Evolutionary conservation across 2,329 filamentous ascomycete species (phyloP), one percentile per base, ranked within the genome.

Genomic region (Clonostachys byssicola): DNA sequence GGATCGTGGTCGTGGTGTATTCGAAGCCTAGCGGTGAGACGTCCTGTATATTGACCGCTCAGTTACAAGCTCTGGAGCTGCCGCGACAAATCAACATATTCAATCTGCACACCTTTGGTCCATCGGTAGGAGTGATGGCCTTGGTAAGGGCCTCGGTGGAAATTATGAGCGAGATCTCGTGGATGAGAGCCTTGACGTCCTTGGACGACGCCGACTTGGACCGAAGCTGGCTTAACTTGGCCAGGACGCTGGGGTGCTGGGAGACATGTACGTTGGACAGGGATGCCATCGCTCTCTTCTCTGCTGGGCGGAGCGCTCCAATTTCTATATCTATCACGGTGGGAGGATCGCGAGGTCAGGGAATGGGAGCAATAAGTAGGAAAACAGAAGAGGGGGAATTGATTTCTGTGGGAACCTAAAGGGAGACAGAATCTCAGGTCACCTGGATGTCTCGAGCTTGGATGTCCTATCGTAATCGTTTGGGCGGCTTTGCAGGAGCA

Each of bases 191-290:
- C 68, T 92, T 91, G 56, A 89, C 91, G 47, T 96, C 89, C 50
- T 84, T 79, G 5, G 89, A 77, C 49, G 76, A 80, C 44, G 88
- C 83, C 40, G 73, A 76, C 48, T 81, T 75, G 39, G 89, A 94
- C 50, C 92, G 86, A 42, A 97, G 81, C 71, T 94, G 89, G 56
- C 88, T 92, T 59, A 97, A 83, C 75, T 97, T 97, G 56, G 88
- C 89, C 58, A 80, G 77, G 40, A 96, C 77, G 68, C 89, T 95
- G 35, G 92, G 92, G 67, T 97, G 92, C 14, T 73, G 74, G 38
- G 91, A 96, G 63, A 96, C 73, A 70, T 94, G 89, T 51, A 86
- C 80, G 60, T 85, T 85, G 56, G 76, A 52, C 40, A 84, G 66
- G 13, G 60, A 60, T 43, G 61, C 47, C 66, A 70, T 70, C 23